Conservation (phyloP, 805 yeast species). For the Ogataea saltuana region DNA sequence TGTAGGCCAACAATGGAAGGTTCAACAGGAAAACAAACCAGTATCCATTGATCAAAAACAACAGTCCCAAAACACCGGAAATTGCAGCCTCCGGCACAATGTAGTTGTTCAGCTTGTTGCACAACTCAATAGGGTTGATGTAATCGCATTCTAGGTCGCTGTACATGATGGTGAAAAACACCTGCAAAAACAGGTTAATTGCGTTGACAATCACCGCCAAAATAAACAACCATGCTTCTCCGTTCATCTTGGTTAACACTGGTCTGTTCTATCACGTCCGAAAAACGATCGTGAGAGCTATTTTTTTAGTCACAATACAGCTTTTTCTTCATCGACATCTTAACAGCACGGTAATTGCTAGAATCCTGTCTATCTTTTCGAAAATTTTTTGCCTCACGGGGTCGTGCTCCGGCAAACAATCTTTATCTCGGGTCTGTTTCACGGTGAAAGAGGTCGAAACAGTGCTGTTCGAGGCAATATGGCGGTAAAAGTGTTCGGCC, state of each 20-base stretch:
- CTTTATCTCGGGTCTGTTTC: neutral
- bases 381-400: constrained; percentile 7
- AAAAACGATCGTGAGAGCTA: neutral
- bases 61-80: constrained; percentile 68
- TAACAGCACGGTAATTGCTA: constrained; percentile 8
- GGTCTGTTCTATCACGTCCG: neutral
- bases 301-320: neutral
- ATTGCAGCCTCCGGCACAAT: constrained; percentile 87
- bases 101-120: constrained; percentile 87
- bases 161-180: constrained; percentile 92
- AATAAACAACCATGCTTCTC: constrained; percentile 56
- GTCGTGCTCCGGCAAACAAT: constrained; percentile 2
- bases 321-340: neutral
- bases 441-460: neutral
- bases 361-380: constrained; percentile 4
- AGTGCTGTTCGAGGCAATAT: too few relatives aligned
- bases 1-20: constrained; percentile 81
- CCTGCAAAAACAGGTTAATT: constrained; percentile 85
- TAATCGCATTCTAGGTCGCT: constrained; percentile 95
- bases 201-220: constrained; percentile 84
- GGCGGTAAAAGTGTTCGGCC: too few relatives aligned
- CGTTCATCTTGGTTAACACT: constrained; percentile 25
- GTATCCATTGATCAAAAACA: constrained; percentile 83
- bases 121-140: constrained; percentile 94
- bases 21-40: constrained; percentile 88